Percentiles rank a stretch among this genome's conserved stretches.
These are phyloP conservation scores for Hamigera avellanea DNA, from an alignment of 495 filamentous ascomycete species.

Conservation along the genomic window DNA sequence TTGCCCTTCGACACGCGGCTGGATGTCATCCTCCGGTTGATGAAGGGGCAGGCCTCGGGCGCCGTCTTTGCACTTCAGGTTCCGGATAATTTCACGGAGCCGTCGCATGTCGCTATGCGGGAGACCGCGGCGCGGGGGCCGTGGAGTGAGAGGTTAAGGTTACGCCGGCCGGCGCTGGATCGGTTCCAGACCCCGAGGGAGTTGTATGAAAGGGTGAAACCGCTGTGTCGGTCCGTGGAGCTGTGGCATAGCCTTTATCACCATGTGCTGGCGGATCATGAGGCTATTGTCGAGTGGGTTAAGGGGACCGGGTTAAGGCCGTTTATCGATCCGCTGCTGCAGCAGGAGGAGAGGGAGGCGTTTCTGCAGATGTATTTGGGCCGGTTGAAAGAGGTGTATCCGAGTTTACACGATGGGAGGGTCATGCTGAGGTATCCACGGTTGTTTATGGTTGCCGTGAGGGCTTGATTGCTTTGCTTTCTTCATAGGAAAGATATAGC, in stretches of 20 bases:
- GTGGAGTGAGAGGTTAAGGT: constrained; percentile 20
- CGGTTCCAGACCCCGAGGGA: constrained; percentile 30
- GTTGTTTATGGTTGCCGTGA: constrained; percentile 36
- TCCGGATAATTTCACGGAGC: constrained; percentile 38
- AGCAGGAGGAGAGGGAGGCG: constrained; percentile 20
- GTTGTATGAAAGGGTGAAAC: constrained; percentile 34
- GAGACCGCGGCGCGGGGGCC: constrained; percentile 26
- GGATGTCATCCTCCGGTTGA: constrained; percentile 24
- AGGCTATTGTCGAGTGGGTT: constrained; percentile 45
- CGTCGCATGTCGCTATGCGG: constrained; percentile 37
- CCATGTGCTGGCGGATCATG: constrained; percentile 33
- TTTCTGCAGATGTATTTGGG: constrained; percentile 32
- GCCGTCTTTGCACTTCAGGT: constrained; percentile 43
- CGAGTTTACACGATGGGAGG: constrained; percentile 24
- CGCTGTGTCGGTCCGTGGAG: constrained; percentile 26
- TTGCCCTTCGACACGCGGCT: constrained; percentile 29
- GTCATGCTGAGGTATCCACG: constrained; percentile 35
- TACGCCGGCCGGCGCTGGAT: constrained; percentile 27
- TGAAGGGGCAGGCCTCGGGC: constrained; percentile 24
- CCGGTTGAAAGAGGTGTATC: constrained; percentile 24
- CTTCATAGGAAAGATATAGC: no score
- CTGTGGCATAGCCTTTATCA: constrained; percentile 43
- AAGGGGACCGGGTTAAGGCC: constrained; percentile 42
- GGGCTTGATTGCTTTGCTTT: not conserved
- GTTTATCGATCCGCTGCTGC: constrained; percentile 30